These are phyloP conservation scores for Capniomyces stellatus DNA, from an alignment of 371 early-diverging fungal species.

Conservation along the genomic window DNA sequence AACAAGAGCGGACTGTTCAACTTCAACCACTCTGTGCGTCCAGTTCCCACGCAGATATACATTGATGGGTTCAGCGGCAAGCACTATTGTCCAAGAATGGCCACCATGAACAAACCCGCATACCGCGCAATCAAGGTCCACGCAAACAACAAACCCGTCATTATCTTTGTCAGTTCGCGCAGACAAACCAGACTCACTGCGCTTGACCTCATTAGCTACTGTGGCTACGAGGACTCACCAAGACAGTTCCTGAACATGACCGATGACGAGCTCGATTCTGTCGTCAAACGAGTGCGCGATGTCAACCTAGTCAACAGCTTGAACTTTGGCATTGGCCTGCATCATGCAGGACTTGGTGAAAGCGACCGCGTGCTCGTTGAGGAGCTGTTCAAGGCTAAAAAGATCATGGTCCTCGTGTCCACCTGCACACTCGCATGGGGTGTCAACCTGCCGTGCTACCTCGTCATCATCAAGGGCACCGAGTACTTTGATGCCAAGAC, in stretches of 20 bases:
- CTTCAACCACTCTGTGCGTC: constrained; percentile 86
- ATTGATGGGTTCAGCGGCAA: constrained; percentile 93
- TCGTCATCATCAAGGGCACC: constrained; percentile 97
- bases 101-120: constrained; percentile 92
- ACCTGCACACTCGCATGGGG: constrained; percentile 99
- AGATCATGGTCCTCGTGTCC: constrained; percentile 90
- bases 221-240: constrained; percentile 81
- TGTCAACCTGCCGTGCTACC: constrained; percentile 95
- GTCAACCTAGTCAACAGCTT: constrained; percentile 55
- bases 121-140: constrained; percentile 84
- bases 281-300: constrained; percentile 49
- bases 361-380: constrained; percentile 79
- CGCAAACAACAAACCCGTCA: constrained; percentile 77
- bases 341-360: constrained; percentile 95
- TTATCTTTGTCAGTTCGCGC: constrained; percentile 95
- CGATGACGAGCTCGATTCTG: constrained; percentile 56
- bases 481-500: constrained; percentile 85
- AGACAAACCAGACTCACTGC: constrained; percentile 89
- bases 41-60: constrained; percentile 87
- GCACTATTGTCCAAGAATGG: constrained; percentile 91
- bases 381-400: constrained; percentile 73
- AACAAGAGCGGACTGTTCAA: constrained; percentile 59
- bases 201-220: constrained; percentile 78
- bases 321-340: constrained; percentile 93
- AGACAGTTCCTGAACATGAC: constrained; percentile 73